Evolutionary conservation across 2,329 filamentous ascomycete species (phyloP), one percentile per base, ranked within the genome.

Genomic region (Microdochium bolleyi): DNA sequence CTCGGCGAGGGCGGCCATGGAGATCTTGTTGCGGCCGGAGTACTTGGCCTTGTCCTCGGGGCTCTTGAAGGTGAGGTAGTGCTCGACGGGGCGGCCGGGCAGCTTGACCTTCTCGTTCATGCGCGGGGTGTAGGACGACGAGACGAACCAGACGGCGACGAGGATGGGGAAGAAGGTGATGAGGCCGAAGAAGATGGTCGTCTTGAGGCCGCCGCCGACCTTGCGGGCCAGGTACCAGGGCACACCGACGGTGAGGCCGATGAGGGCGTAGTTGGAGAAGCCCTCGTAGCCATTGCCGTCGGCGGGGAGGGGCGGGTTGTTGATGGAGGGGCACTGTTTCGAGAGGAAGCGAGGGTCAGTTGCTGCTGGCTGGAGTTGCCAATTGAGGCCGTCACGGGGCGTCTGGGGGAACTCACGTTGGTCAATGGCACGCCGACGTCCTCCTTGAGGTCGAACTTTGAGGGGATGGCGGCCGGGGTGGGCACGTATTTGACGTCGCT

Each of bases 1-100:
- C 73, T 96, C 92, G 68, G 95, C 85, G 78, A 97, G 97, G 24
- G 90, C 95, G 76, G 95, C 87, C 78, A 95, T 87, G 52, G 90
- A 86, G 56, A 94, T 90, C 75, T 88, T 92, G 74, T 81, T 88
- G 70, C 79, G 80, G 70, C 89, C 89, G 61, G 80, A 78, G 74
- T 90, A 94, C 73, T 85, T 89, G 63, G 69, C 66, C 64, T 77
- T 67, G 64, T 83, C 79, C 53, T 70, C 69, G n/a, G 74, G 71
- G 60, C 80, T 80, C 73, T 90, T 88, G 78, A 94, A 94, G 56
- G 82, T 85, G 60, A 94, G 83, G 75, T 97, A 97, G 75, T 92
- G 82, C 73, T 96, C 92, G 59, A 97, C 83, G 51, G 89, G 89
- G 56, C 87, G 88, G 61, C 91, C 92, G 50, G 92, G 90, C 60